Base-by-base conservation (phyloP, 805 yeast genomes). In the Middelhovenomyces tepae region DNA sequence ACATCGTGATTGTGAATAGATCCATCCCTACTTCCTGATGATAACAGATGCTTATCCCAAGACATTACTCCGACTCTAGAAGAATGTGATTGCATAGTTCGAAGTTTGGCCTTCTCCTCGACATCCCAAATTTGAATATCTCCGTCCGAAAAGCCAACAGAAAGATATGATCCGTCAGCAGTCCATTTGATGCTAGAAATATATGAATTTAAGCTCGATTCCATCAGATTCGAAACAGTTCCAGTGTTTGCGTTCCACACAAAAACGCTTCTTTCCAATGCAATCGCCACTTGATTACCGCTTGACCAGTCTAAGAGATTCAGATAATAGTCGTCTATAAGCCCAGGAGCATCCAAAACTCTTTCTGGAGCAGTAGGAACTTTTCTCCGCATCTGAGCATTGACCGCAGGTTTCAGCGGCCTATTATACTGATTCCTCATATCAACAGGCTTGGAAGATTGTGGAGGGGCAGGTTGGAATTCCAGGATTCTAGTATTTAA, bases 261-360 rank as follows among this genome's bases (percentile, higher is more conserved):
- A 51, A 89, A 91, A 9, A 91, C 81, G 3, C 80, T 67, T 36
- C 73, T 75, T 35, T 80, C 94, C 32, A 91, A 64, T 1, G 95
- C 98, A 50, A 91, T 81, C 1, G 95, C 96, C 20, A 91, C 64
- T 27, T 78, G 64, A 54, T 89, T 85, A 19, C 76, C 73, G 43
- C 64, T 62, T 5, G 95, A 86, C 97, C 98, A 91, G 40, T 86
- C 75, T 34, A 91, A 56, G 25, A 89, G 64, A 51, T 86, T 86
- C 34, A 86, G 66, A 54, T 89, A 91, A 56, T 86, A 91, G 60
- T 91, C 98, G 56, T 91, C 95, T 15, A 79, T 69, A 37, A 87
- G 69, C 0, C 95, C 95, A 0, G 98, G 98, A 0, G 97, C 98
- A 59, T 91, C 98, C 25, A 91, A 65, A 1, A 91, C 94, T 42